phyloP scores from a whole-genome alignment of 305 asterid species.

The Vinca major region DNA sequence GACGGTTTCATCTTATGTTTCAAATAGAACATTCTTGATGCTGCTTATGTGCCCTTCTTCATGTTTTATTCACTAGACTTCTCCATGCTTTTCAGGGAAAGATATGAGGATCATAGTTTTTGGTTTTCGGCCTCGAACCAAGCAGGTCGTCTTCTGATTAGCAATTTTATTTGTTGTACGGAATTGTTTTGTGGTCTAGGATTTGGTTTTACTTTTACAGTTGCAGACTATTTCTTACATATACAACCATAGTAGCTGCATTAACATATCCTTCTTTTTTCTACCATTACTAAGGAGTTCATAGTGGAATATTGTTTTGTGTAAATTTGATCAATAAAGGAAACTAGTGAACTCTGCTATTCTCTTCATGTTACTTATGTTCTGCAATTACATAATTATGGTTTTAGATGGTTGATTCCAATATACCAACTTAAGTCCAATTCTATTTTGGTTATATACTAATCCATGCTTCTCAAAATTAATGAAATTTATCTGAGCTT shows the following conservation, averaged over 20 bases:
- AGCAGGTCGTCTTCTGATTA: constrained; percentile 44
- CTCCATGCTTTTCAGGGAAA: constrained; percentile 52
- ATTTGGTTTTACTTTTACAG: background rate
- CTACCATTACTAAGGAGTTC: background rate
- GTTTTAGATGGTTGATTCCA: constrained; percentile 3
- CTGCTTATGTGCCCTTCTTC: background rate
- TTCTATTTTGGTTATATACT: background rate
- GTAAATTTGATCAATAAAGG: background rate
- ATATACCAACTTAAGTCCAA: background rate
- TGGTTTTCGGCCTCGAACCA: constrained; percentile 87
- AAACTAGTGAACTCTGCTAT: background rate
- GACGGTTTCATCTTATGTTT: background rate
- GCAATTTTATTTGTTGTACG: constrained; percentile 14
- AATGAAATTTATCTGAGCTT: background rate
- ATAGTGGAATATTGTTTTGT: background rate
- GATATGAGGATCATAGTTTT: constrained; percentile 91
- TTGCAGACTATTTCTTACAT: background rate
- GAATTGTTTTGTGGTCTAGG: background rate
- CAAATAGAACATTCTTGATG: background rate
- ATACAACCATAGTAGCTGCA: background rate
- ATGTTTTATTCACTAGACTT: constrained; percentile 8
- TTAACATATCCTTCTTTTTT: background rate
- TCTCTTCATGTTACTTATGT: background rate
- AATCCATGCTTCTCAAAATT: background rate
- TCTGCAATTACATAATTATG: background rate